Evolutionary conservation across 2,329 filamentous ascomycete species (phyloP), one percentile per base, ranked within the genome.

Genomic region (Pestalotiopsis sp.): DNA sequence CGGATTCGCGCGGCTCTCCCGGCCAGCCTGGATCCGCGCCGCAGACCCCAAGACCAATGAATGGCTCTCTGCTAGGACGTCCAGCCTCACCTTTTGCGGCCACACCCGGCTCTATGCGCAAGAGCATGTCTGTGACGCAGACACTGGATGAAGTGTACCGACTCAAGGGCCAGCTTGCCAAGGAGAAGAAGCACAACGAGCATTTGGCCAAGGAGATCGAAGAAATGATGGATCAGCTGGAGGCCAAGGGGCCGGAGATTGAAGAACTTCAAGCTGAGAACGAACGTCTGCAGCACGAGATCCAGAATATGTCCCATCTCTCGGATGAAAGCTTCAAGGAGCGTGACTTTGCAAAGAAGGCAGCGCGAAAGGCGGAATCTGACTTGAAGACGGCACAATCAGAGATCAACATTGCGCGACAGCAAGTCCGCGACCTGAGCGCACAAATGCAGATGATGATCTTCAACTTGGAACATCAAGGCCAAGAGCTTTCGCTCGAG

Each of bases 381-480:
- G 88, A 93, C 68, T 86, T 94, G 67, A 86, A 84, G 27, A 89
- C 84, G 0, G 83, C 86, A 0, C 86, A 90, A 70, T 85, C 88
- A 1, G 94, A 98, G 80, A 86, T 88, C 39, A 91, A 92, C 70
- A 93, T 98, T 52, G 84, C 97, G 27, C 92, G 92, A 65, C 93
- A 94, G 72, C 94, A 98, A 78, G 85, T 98, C 9, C 92, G 95
- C 41, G 96, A 98, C 79, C 87, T 97, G 23, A 94, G 94, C 75
- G 91, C 92, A 1, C 95, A 99, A 79, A 89, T 98, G 72, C 97
- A 97, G 79, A 91, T 97, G 77, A 87, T 99, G 5, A 87, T 98
- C 4, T 93, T 97, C 80, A 95, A 97, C 79, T 87, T 94, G 68
- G 91, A 97, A 75, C 90, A 93, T 23, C 89, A 91, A 67, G 93